phyloP scores from a whole-genome alignment of 1,284 basidiomycete species.

The Cutaneotrichosporon sp. region DNA sequence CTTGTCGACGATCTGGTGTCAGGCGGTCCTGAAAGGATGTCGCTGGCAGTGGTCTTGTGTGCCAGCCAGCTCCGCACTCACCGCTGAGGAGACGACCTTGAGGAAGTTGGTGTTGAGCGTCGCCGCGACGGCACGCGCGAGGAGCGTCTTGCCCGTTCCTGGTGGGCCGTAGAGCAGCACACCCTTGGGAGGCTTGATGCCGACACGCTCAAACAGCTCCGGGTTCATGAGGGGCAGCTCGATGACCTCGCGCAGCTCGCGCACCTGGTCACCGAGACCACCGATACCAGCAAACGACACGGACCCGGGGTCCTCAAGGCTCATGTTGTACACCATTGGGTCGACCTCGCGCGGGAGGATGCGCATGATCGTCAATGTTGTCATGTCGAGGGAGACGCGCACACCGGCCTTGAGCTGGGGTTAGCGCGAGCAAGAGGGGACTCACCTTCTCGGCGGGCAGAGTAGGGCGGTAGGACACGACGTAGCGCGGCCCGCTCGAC shows the following conservation, averaged over 20 bases:
- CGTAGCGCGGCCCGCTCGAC: conserved; percentile 96
- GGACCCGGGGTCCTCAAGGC: conserved; percentile 93
- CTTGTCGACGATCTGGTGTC: conserved; percentile 84
- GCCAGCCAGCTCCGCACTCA: no score
- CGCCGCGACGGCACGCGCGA: conserved; percentile 93
- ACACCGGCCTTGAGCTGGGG: conserved; percentile 82
- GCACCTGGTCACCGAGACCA: conserved; percentile 92
- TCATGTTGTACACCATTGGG: conserved; percentile 99
- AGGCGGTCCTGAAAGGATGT: not conserved
- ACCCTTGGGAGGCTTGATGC: conserved; percentile 95
- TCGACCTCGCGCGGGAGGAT: conserved; percentile 97
- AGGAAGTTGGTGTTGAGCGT: conserved; percentile 96
- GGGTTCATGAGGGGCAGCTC: conserved; percentile 95
- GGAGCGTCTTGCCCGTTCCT: conserved; percentile 92
- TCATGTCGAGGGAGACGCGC: conserved; percentile 98
- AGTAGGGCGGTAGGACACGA: conserved; percentile 95
- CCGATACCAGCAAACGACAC: conserved; percentile 97
- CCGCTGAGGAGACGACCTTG: conserved; percentile 96
- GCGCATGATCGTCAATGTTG: conserved; percentile 97
- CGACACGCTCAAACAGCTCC: conserved; percentile 90
- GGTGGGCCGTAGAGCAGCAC: conserved; percentile 97
- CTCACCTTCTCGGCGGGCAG: conserved; percentile 77
- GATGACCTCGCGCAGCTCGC: conserved; percentile 95
- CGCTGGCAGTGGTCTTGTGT: no score
- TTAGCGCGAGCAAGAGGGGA: conserved; percentile 6